Conservation (phyloP, 768 basidiomycete genomes). For the Dendrothele bispora region DNA sequence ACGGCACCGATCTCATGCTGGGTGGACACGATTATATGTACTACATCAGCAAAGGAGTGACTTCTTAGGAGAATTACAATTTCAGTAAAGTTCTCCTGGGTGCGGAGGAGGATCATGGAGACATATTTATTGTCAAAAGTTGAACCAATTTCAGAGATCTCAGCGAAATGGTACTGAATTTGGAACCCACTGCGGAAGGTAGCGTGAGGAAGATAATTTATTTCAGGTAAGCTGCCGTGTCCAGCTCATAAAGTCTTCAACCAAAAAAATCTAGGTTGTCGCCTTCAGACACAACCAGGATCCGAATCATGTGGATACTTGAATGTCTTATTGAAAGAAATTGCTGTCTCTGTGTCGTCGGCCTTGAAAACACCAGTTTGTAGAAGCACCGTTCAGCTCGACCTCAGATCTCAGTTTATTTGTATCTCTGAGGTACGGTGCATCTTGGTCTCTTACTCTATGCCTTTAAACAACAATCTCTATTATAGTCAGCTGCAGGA, state of each 20-base stretch:
- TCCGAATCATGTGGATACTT: conserved; percentile 58
- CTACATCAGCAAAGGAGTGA: conserved; percentile 66
- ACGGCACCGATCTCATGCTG: conserved; percentile 82
- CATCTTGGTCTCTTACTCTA: not conserved
- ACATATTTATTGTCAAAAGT: conserved; percentile 77
- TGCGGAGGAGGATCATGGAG: conserved; percentile 70
- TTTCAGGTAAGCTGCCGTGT: conserved; percentile 49
- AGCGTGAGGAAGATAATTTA: conserved; percentile 61
- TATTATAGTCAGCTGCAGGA: conserved; percentile 57
- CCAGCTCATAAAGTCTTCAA: not conserved
- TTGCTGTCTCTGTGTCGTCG: conserved; percentile 68
- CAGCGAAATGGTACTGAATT: conserved; percentile 68
- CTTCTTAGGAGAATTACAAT: conserved; percentile 68
- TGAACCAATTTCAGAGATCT: conserved; percentile 90
- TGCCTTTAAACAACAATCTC: not conserved
- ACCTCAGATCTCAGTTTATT: conserved; percentile 74
- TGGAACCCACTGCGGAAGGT: conserved; percentile 57
- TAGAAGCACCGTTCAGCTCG: conserved; percentile 61
- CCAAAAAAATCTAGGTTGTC: conserved; percentile 50
- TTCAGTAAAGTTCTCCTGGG: conserved; percentile 52
- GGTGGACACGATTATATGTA: conserved; percentile 92
- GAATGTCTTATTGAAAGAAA: conserved; percentile 53
- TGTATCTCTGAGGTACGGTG: conserved; percentile 69
- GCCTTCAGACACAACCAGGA: conserved; percentile 59
- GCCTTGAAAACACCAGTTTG: conserved; percentile 78